These are phyloP conservation scores for Yamadazyma triangularis DNA, from an alignment of 1,139 yeast species.

Conservation along the genomic window DNA sequence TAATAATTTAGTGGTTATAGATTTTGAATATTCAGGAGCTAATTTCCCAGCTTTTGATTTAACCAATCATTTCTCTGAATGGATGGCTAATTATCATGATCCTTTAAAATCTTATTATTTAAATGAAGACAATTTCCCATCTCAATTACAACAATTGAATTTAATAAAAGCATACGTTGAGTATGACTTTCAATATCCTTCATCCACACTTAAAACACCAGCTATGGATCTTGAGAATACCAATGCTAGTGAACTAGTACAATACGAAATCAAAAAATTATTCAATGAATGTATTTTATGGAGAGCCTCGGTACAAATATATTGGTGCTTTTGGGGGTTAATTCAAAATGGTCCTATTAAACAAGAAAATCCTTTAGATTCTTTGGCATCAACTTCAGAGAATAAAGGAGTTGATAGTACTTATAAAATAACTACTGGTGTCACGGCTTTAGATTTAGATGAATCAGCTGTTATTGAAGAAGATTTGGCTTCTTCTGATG, in stretches of 20 bases:
- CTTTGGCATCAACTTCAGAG: constrained; percentile 10
- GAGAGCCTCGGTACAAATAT: constrained; percentile 76
- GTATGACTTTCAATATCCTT: constrained; percentile 41
- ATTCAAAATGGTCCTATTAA: constrained; percentile 59
- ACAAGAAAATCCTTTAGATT: constrained; percentile 9
- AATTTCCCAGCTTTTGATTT: constrained; percentile 87
- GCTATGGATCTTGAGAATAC: constrained; percentile 14
- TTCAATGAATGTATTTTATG: constrained; percentile 67
- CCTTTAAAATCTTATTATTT: constrained; percentile 57
- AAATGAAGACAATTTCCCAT: constrained; percentile 58
- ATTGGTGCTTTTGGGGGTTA: constrained; percentile 92
- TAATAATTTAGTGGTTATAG: constrained; percentile 82
- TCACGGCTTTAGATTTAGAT: constrained; percentile 25
- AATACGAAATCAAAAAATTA: constrained; percentile 53
- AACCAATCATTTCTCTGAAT: constrained; percentile 85
- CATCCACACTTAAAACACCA: constrained; percentile 23
- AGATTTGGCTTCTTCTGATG: constrained; percentile 46
- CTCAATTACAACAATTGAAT: constrained; percentile 60
- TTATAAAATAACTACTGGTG: constrained; percentile 34
- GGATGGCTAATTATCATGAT: constrained; percentile 94
- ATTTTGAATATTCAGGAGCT: constrained; percentile 95
- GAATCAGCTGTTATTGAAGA: constrained; percentile 25
- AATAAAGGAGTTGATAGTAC: constrained; percentile 36
- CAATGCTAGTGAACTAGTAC: constrained; percentile 27
- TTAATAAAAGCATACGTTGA: constrained; percentile 71